Evolutionary conservation across 768 basidiomycete genomes (phyloP), one percentile per base, ranked within the genome.

Genomic region (Pulveroboletus ravenelii): DNA sequence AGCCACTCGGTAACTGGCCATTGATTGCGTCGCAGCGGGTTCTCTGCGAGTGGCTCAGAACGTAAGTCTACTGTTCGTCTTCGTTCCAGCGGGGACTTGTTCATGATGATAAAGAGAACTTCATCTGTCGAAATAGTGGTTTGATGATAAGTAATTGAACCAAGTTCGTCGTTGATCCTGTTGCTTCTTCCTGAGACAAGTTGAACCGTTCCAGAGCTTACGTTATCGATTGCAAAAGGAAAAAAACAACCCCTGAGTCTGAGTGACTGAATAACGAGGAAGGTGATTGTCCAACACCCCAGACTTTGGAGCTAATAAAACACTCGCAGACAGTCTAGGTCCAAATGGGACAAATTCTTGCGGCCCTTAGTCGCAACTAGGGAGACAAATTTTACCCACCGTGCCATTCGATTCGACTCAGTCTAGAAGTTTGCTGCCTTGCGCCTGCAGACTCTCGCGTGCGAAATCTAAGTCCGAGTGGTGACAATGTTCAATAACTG

Each of bases 1-100:
- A 62, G 57, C 64, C 65, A 53, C 65, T 61, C 54, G 61, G 59
- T 38, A 55, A 66, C 38, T 5, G 42, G 10, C n/a, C 40, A 25
- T 17, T n/a, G n/a, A n/a, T 34, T 43, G 65, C 47, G 36, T 59
- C 43, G 46, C 55, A 48, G 52, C 48, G 35, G 44, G 35, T 41
- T 48, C 8, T 5, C 8, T 40, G 10, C 42, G 40, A 45, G 52
- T 58, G 57, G 48, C 57, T 59, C 57, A 59, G 41, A 0, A 20
- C 15, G 35, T 0, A 29, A 41, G 5, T 34, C 10, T 13, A 23
- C 25, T n/a, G 32, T 45, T 45, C 23, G 18, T 30, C 48, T 35
- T 54, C 17, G 41, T 38, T 45, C 36, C 23, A n/a, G 5, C 10
- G n/a, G 6, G 36, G 1, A 18, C 18, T 18, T n/a, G 25, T 54